Base-by-base conservation (phyloP, 805 yeast genomes). In the Candida fluviatilis region DNA sequence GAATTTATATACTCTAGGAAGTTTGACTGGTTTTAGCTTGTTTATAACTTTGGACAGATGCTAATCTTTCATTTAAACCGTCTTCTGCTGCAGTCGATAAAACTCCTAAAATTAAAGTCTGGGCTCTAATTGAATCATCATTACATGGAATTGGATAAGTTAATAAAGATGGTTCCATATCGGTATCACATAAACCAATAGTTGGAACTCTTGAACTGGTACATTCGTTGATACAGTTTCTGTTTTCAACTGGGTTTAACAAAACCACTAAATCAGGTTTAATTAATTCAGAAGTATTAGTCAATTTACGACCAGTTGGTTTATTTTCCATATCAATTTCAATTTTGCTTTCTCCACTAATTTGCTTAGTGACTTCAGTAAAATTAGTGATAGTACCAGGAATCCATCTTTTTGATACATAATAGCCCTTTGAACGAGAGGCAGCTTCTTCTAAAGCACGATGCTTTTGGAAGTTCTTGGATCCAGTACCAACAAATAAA, bases 71-170 rank as follows among this genome's bases (percentile, higher is more conserved):
- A 31, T 72, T 62, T 42, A 80, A 69, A 29, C 99, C 99, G 35
- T 71, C 73, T 57, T 84, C 81, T 19, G 93, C 98, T 12, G 97
- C 90, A 54, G 75, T 82, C 16, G 93, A 81, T 44, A 93, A 71
- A 14, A 90, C 81, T 42, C 98, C 97, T 38, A 80, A 66, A 49
- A 93, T 75, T 47, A 93, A 69, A 46, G 86, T 82, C 7, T 84
- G 79, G 5, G 95, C 76, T 60, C 99, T 77, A 41, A 79, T 66
- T 5, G 95, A 83, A 58, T 90, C 97, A 59, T 93, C 98, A 58
- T 93, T 93, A 46, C 95, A 95, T 13, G 98, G 98, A 48, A 93
- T 85, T 36, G 98, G 95, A 56, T 93, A 93, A 1, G 96, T 88
- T 38, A 91, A 85, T 49, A 84, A 66, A 12, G 85, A 76, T 6